Base-by-base conservation (phyloP, 352 stramenopile genomes). In the Globisporangium uncinulatum region DNA sequence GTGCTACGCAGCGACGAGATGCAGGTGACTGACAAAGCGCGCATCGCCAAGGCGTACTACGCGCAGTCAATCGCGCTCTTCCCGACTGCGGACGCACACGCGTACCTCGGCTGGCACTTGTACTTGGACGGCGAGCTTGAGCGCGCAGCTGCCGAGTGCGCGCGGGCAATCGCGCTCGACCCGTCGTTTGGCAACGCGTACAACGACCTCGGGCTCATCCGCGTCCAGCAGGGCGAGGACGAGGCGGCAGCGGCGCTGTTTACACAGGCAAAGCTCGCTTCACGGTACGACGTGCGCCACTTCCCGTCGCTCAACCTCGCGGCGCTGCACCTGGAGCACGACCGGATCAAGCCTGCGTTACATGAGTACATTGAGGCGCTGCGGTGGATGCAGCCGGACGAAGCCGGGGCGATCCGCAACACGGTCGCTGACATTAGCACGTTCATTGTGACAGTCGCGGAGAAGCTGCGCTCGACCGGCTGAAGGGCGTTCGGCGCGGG, bases 341-440 rank as follows among this genome's bases (percentile, higher is more conserved):
- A 89, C 50, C 75, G 74, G 3, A 65, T 89, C 13, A 87, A 87
- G 50, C 58, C 59, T 3, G 79, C 81, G 14, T 59, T 92, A 39
- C 79, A 89, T 51, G 69, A 88, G 48, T 92, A 92, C 57, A 92
- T 92, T 42, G 73, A 89, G 49, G 69, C 79, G 32, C 65, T 92
- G 59, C 74, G 83, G 47, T 92, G 81, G 81, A 86, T 89, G 75
- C 41, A 54, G 4, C 55, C 68, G 1, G 71, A 86, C 11, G 81
- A 83, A 37, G 68, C 62, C 0, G 58, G 63, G 39, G 64, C 75
- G 58, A 88, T 91, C 45, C 76, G 81, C 39, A 88, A 87, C 57
- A 89, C 75, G 1, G 69, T 92, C 46, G 67, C 62, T 11, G 79
- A 92, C 55, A 87, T 92, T 37, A 69, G 65, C 15, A 74, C 77